These are phyloP conservation scores for Oryza longistaminata DNA, from an alignment of 176 grass and related monocot species.

Conservation along the genomic window DNA sequence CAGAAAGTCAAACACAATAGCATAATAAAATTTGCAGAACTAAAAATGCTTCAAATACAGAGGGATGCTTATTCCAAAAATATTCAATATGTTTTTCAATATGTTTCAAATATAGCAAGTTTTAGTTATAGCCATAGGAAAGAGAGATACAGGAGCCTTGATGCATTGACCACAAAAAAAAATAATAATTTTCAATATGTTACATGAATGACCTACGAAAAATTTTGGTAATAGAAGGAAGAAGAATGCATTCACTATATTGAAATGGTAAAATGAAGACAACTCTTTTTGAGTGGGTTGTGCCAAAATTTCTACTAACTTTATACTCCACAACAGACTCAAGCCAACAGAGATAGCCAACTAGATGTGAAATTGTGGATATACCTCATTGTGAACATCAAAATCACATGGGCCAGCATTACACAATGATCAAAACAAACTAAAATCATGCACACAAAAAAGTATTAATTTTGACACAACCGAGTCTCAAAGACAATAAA, in stretches of 20 bases:
- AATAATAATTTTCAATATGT: not conserved
- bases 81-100: not conserved
- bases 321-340: not conserved
- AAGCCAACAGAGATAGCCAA: not conserved
- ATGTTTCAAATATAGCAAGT: not conserved
- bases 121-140: not conserved
- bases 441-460: not conserved
- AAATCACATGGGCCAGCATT: not conserved
- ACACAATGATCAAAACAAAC: not conserved
- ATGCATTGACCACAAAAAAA: not conserved
- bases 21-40: constrained; percentile 6
- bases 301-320: not conserved
- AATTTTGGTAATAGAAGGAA: not conserved
- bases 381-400: not conserved
- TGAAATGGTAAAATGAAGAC: not conserved
- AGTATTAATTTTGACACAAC: not conserved
- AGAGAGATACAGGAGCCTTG: not conserved
- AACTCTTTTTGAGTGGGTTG: not conserved
- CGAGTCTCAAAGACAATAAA: not conserved
- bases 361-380: not conserved
- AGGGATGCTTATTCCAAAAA: not conserved
- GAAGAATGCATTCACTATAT: not conserved
- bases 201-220: not conserved
- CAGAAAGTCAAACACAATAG: constrained; percentile 7
- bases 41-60: not conserved